phyloP scores from a whole-genome alignment of 306 rosid genomes.

The Fragaria nilgerrensis region DNA sequence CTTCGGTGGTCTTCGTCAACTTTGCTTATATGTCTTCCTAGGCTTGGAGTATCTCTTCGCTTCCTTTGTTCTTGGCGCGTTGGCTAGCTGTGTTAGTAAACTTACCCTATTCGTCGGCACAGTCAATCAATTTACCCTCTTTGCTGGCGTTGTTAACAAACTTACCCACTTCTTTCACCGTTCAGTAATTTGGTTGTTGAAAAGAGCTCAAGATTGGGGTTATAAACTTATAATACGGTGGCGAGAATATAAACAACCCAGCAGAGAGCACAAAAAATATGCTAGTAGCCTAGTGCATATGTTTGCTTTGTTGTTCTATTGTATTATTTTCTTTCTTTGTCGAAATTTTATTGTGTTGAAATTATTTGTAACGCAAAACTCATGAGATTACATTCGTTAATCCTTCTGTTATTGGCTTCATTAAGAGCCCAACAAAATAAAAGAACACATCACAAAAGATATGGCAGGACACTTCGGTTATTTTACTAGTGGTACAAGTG shows the following conservation, averaged over 20 bases:
- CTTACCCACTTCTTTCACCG: background rate
- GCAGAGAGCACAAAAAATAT: no score
- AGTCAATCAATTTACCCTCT: background rate
- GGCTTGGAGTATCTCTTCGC: background rate
- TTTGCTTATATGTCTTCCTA: background rate
- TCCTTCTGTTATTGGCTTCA: no score
- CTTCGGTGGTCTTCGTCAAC: background rate
- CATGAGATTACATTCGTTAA: no score
- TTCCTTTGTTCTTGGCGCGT: background rate
- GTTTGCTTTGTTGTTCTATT: no score
- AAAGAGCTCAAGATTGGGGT: no score
- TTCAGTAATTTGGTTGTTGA: background rate
- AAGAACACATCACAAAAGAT: background rate
- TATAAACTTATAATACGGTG: background rate
- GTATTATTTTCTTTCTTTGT: no score
- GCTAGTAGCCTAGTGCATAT: background rate
- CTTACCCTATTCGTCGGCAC: background rate
- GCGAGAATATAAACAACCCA: background rate
- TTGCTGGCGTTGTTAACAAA: background rate
- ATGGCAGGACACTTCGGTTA: background rate
- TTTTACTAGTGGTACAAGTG: background rate
- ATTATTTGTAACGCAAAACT: no score
- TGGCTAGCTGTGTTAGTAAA: background rate
- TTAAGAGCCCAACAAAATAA: no score
- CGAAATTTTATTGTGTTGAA: no score